Evolutionary conservation across 129 eudicot species (phyloP).

Genomic region (Flaveria linearis): DNA sequence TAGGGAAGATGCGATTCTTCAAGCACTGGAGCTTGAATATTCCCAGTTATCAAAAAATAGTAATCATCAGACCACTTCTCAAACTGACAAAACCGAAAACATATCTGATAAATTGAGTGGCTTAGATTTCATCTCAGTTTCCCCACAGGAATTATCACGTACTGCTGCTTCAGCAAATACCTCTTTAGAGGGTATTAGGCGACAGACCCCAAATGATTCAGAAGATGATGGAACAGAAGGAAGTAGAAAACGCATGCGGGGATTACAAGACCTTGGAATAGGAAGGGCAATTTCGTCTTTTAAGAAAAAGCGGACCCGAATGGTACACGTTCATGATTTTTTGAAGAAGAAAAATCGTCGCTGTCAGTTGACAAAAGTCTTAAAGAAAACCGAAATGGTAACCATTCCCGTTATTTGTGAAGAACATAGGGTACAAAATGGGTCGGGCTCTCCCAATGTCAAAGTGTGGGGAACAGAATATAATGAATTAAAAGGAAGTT

Average conservation of each 20-base stretch:
- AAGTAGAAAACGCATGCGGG: slow-evolving; percentile 72
- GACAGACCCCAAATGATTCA: slow-evolving; percentile 58
- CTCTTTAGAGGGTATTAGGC: slow-evolving; percentile 28
- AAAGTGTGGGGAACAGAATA: slow-evolving; percentile 50
- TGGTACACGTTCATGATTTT: slow-evolving; percentile 59
- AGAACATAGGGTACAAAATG: slow-evolving; percentile 35
- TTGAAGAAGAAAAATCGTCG: slow-evolving; percentile 60
- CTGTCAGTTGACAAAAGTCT: slow-evolving; percentile 56
- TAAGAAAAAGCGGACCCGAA: slow-evolving; percentile 61
- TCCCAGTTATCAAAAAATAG: slow-evolving; percentile 40
- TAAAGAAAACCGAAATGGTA: slow-evolving; percentile 63
- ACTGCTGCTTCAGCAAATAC: slow-evolving; percentile 31
- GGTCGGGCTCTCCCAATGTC: slow-evolving; percentile 41
- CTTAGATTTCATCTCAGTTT: slow-evolving; percentile 49
- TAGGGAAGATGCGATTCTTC: slow-evolving; percentile 75
- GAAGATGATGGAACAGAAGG: slow-evolving; percentile 78
- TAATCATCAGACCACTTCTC: slow-evolving; percentile 24
- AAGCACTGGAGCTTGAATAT: slow-evolving; percentile 81
- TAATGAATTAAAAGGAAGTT: slow-evolving; percentile 51
- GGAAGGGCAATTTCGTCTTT: slow-evolving; percentile 40
- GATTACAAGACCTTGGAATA: slow-evolving; percentile 71
- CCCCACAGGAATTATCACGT: slow-evolving; percentile 56
- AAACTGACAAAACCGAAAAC: slow-evolving; percentile 40
- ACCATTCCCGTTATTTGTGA: slow-evolving; percentile 61
- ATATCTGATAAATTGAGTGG: slow-evolving; percentile 42